Conservation (phyloP, 1,284 basidiomycete species). For the Cryptococcus floricola region DNA sequence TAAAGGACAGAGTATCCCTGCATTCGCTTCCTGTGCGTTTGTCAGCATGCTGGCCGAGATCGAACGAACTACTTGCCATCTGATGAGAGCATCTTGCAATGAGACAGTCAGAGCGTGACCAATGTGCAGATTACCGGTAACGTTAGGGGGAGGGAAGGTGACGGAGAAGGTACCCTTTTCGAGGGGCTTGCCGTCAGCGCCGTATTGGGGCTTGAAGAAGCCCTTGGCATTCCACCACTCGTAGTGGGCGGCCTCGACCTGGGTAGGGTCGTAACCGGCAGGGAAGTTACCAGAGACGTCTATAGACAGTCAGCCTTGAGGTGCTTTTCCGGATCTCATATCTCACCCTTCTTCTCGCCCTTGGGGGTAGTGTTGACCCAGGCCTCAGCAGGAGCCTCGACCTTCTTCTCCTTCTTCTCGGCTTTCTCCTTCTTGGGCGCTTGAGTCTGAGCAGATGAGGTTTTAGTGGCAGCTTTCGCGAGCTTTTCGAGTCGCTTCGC, state of each 20-base stretch:
- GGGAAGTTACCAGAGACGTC: slow-evolving; percentile 71
- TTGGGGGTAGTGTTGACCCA: slow-evolving; percentile 82
- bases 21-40: slow-evolving; percentile 83
- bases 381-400: slow-evolving; percentile 55
- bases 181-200: slow-evolving; percentile 55
- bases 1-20: slow-evolving; percentile 86
- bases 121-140: slow-evolving; percentile 94
- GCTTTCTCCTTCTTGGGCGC: slow-evolving; percentile 65
- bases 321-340: not conserved
- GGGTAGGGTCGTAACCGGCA: slow-evolving; percentile 87
- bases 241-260: slow-evolving; percentile 95
- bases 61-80: slow-evolving; percentile 61
- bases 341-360: slow-evolving; percentile 83
- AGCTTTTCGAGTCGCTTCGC: slow-evolving; percentile 57
- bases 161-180: slow-evolving; percentile 76
- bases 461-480: slow-evolving; percentile 65
- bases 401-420: slow-evolving; percentile 61
- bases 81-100: slow-evolving; percentile 82
- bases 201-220: slow-evolving; percentile 79
- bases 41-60: not conserved
- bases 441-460: slow-evolving; percentile 45
- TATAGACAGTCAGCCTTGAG: slow-evolving; percentile 39
- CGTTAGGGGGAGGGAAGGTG: slow-evolving; percentile 94
- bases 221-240: slow-evolving; percentile 94
- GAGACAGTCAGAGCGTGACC: slow-evolving; percentile 92